Evolutionary conservation across 2,329 filamentous ascomycete species (phyloP).

Genomic region (Cladosporium sp.): DNA sequence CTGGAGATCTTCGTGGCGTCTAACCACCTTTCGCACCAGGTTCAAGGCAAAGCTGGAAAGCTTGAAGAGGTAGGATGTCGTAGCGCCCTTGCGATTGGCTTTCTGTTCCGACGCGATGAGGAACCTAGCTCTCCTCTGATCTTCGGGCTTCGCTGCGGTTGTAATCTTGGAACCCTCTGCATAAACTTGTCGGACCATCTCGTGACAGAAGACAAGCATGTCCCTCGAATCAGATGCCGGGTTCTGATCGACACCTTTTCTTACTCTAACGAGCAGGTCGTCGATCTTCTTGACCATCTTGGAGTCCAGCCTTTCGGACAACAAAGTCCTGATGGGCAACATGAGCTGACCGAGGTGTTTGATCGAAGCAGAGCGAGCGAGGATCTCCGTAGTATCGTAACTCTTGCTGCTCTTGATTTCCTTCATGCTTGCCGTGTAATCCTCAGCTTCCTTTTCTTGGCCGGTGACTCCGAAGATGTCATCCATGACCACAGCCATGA

Average conservation of each 20-base stretch:
- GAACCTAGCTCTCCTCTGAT: constrained; percentile 69
- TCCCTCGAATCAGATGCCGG: constrained; percentile 74
- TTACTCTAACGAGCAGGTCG: constrained; percentile 79
- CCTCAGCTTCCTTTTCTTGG: constrained; percentile 95
- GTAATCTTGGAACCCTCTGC: constrained; percentile 41
- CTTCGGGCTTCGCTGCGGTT: constrained; percentile 39
- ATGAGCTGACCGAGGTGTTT: constrained; percentile 72
- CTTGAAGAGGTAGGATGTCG: constrained; percentile 82
- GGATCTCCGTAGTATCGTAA: constrained; percentile 92
- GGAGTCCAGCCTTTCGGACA: constrained; percentile 81
- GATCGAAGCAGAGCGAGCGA: constrained; percentile 80
- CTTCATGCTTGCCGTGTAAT: constrained; percentile 93
- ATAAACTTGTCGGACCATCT: constrained; percentile 86
- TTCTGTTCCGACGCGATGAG: constrained; percentile 74
- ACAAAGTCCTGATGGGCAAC: constrained; percentile 72
- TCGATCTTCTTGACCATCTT: constrained; percentile 88
- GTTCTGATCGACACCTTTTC: constrained; percentile 80
- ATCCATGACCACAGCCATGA: constrained; percentile 89
- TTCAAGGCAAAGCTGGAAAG: constrained; percentile 85
- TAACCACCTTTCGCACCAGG: constrained; percentile 78
- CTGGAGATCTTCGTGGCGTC: constrained; percentile 78
- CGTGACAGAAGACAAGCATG: constrained; percentile 90
- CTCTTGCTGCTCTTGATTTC: constrained; percentile 98
- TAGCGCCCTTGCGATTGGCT: constrained; percentile 56
- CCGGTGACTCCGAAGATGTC: constrained; percentile 92